A percentile compares a stretch with the other conserved stretches of the same genome.
Evolutionary conservation across 2,329 filamentous ascomycete genomes (phyloP).

Genomic region (Ophiostoma ulmi): DNA sequence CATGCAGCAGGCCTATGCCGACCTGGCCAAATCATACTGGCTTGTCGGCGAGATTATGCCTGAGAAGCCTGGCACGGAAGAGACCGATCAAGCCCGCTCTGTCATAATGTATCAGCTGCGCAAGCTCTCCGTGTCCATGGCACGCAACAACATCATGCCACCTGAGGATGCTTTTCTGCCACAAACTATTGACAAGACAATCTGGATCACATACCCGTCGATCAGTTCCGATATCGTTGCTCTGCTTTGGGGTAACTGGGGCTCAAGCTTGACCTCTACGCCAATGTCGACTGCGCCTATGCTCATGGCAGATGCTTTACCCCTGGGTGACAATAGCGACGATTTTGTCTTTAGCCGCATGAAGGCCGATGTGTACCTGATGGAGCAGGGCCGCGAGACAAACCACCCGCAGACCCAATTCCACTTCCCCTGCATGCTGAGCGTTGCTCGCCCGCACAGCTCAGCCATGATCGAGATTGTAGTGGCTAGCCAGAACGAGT

Average conservation of each 20-base stretch:
- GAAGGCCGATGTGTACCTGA: constrained; percentile 67
- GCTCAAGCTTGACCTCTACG: constrained; percentile 45
- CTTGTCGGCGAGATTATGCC: constrained; percentile 55
- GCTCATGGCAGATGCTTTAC: constrained; percentile 63
- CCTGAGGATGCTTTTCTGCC: constrained; percentile 64
- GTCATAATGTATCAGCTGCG: constrained; percentile 60
- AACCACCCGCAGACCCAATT: constrained; percentile 38
- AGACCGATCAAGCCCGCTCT: constrained; percentile 51
- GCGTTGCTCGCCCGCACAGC: constrained; percentile 64
- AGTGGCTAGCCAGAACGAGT: constrained; percentile 72
- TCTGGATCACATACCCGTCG: constrained; percentile 74
- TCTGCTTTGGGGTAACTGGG: constrained; percentile 60
- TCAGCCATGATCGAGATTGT: constrained; percentile 67
- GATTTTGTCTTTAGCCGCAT: constrained; percentile 77
- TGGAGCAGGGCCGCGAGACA: constrained; percentile 64
- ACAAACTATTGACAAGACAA: constrained; percentile 70
- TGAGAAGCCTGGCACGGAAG: constrained; percentile 44
- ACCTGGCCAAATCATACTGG: constrained; percentile 83
- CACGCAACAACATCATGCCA: constrained; percentile 72
- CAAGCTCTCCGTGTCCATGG: constrained; percentile 76
- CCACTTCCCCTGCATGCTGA: constrained; percentile 68
- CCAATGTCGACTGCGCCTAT: constrained; percentile 45
- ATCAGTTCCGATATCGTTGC: constrained; percentile 67
- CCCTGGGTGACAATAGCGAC: constrained; percentile 66
- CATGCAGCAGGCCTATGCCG: constrained; percentile 73